These are phyloP conservation scores for Raphanus raphanistrum DNA, from an alignment of 345 rosid species.

Conservation along the genomic window DNA sequence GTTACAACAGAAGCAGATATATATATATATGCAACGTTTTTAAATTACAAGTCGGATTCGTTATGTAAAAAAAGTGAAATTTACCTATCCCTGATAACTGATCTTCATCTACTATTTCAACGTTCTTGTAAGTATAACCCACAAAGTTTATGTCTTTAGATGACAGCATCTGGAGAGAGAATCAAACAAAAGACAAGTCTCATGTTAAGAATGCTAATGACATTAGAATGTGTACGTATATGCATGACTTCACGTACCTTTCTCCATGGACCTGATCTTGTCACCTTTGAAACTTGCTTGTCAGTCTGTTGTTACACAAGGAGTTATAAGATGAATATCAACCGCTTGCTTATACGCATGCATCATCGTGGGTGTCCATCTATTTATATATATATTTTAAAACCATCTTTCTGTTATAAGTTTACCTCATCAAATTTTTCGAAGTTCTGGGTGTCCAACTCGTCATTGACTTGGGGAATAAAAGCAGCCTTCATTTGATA, in stretches of 20 bases:
- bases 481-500: slow-evolving; percentile 94
- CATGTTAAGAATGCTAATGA: not conserved
- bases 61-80: slow-evolving; percentile 7
- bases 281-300: slow-evolving; percentile 49
- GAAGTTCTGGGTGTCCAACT: slow-evolving; percentile 93
- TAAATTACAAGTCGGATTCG: not conserved
- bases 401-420: not conserved
- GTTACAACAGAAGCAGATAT: not conserved
- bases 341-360: not conserved
- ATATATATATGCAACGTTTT: not conserved
- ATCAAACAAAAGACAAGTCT: not conserved
- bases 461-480: slow-evolving; percentile 95
- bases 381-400: not conserved
- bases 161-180: slow-evolving; percentile 74
- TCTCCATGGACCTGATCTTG: slow-evolving; percentile 88
- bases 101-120: slow-evolving; percentile 84
- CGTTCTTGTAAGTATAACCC: slow-evolving; percentile 97
- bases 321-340: slow-evolving; percentile 5
- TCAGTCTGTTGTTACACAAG: slow-evolving; percentile 60
- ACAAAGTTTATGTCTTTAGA: slow-evolving; percentile 96
- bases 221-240: not conserved
- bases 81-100: slow-evolving; percentile 93
- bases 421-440: slow-evolving; percentile 97
- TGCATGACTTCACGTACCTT: slow-evolving; percentile 44
- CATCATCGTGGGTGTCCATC: not conserved